Conservation (phyloP, 1,284 basidiomycete species). For the Lentinus polychrous region DNA sequence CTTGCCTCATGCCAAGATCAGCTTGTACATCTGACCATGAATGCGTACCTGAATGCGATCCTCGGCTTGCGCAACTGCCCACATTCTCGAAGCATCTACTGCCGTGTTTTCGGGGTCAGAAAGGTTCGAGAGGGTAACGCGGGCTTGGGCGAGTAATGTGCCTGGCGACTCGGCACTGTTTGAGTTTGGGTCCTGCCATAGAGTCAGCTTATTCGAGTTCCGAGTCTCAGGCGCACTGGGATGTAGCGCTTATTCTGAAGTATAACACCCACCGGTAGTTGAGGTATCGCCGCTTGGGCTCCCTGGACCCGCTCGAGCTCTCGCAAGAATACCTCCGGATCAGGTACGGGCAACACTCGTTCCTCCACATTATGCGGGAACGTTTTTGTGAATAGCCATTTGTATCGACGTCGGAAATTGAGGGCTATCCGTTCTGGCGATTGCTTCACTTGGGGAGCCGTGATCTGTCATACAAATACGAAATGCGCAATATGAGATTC, state of each 20-base stretch:
- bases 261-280: background rate
- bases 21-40: background rate
- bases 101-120: too few species aligned
- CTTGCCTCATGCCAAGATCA: background rate
- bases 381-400: slow-evolving; percentile 54
- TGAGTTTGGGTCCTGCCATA: too few species aligned
- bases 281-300: background rate
- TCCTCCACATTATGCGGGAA: slow-evolving; percentile 26
- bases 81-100: slow-evolving; percentile 5
- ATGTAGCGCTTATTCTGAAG: slow-evolving; percentile 1
- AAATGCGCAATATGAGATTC: background rate
- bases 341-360: slow-evolving; percentile 7
- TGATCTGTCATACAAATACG: slow-evolving; percentile 22
- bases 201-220: too few species aligned
- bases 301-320: background rate
- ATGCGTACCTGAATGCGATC: slow-evolving; percentile 14
- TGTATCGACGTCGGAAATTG: slow-evolving; percentile 59
- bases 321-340: background rate
- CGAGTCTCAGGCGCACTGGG: too few species aligned
- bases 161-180: too few species aligned
- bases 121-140: too few species aligned
- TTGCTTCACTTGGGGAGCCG: slow-evolving; percentile 25
- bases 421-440: slow-evolving; percentile 32
- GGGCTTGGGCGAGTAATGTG: too few species aligned
- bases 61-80: slow-evolving; percentile 11